A percentile compares a stretch with the other conserved stretches of the same genome.
Evolutionary conservation across 2,329 filamentous ascomycete species (phyloP).

Genomic region (Parastagonospora avenae): DNA sequence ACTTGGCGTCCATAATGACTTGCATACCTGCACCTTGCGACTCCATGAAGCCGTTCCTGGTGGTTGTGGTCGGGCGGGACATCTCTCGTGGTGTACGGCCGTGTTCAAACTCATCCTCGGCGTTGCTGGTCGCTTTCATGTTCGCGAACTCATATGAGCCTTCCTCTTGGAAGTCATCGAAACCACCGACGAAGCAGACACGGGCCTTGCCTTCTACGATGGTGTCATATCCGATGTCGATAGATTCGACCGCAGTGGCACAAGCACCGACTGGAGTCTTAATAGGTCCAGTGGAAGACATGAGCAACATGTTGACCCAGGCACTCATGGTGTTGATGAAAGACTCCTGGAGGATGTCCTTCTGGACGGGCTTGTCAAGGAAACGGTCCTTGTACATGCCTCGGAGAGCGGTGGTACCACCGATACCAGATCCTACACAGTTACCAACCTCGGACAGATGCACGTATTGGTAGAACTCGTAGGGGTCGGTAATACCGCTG

Average conservation of each 20-base stretch:
- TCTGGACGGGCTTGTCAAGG: slow-evolving; percentile 96
- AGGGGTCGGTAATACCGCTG: slow-evolving; percentile 95
- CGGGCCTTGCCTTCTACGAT: slow-evolving; percentile 98
- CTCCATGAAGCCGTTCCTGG: slow-evolving; percentile 98
- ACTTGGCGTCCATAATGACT: slow-evolving; percentile 95
- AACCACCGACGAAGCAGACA: slow-evolving; percentile 96
- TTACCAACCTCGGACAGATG: slow-evolving; percentile 98
- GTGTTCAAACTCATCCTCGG: slow-evolving; percentile 93
- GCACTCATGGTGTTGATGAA: slow-evolving; percentile 99
- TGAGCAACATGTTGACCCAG: slow-evolving; percentile 98
- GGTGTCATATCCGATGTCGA: slow-evolving; percentile 97
- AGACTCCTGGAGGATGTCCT: slow-evolving; percentile 98
- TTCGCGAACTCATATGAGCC: slow-evolving; percentile 99
- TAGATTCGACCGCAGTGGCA: slow-evolving; percentile 93
- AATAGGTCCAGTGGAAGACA: slow-evolving; percentile 97
- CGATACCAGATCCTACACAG: slow-evolving; percentile 97
- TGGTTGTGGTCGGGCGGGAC: slow-evolving; percentile 96
- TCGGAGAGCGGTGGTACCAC: slow-evolving; percentile 86
- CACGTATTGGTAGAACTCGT: slow-evolving; percentile 99
- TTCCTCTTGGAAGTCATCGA: slow-evolving; percentile 99
- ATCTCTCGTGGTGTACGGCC: slow-evolving; percentile 95
- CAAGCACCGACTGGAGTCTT: slow-evolving; percentile 98
- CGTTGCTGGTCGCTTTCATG: slow-evolving; percentile 99
- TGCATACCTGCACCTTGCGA: slow-evolving; percentile 98
- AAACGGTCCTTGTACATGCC: slow-evolving; percentile 99